Base-by-base conservation (phyloP, 805 yeast genomes). In the Candida montana region DNA sequence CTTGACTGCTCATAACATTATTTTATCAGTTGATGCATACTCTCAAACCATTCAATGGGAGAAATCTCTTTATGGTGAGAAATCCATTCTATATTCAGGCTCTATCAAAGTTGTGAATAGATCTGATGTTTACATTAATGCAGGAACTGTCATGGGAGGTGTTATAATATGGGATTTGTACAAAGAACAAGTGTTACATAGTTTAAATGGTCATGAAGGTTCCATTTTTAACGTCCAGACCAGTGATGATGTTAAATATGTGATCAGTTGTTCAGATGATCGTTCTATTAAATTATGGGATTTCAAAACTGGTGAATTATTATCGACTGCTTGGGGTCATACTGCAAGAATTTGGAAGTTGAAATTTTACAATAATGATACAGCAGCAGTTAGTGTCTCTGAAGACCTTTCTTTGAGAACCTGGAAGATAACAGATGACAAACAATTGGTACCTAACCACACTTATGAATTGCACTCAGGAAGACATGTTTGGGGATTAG, bases 321-420 rank as follows among this genome's bases (percentile, higher is more conserved):
- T 84, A 31, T 83, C 91, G 1, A 75, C 80, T 21, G 97, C 96
- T 0, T 93, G 97, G 97, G 99, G 98, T 12, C 99, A 93, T 58
- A 81, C 84, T 1, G 91, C 98, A 0, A 75, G 99, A 57, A 90
- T 93, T 31, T 93, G 99, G 99, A 74, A 75, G 33, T 65, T 91
- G 34, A 70, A 69, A 37, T 86, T 87, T 55, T 74, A 67, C 44
- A 63, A 64, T 6, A 51, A 59, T 15, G 62, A 61, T 34, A 55
- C 50, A 5, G 59, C 64, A 5, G 51, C 81, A 1, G 65, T 87
- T 13, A 79, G 95, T 59, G 78, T 81, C 20, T 81, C 95, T 6
- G 99, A 93, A 59, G 99, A 93, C 61, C 77, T 90, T 52, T 81
- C 95, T 0, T 75, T 85, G 10, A 73, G 96, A 47, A 59, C 81